A percentile compares a stretch with the other conserved stretches of the same genome.
Evolutionary conservation across 805 yeast species (phyloP).

Genomic region (Cyberlindnera euphorbiae): DNA sequence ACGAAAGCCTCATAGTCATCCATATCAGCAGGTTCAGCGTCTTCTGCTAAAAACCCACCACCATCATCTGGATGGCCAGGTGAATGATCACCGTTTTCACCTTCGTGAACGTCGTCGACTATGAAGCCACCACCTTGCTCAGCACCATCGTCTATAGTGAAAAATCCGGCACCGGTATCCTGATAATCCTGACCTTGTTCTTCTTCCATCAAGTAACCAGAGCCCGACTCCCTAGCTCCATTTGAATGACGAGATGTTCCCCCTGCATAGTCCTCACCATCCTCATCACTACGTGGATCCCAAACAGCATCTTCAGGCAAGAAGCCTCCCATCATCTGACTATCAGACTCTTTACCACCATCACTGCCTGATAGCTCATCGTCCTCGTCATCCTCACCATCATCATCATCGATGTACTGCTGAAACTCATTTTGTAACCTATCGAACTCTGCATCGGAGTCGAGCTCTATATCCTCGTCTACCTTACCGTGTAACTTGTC

Average conservation of each 20-base stretch:
- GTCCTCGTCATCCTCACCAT: conserved; percentile 16
- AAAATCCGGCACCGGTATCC: conserved; percentile 7
- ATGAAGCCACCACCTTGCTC: conserved; percentile 3
- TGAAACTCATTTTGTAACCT: conserved; percentile 19
- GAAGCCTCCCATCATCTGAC: conserved; percentile 8
- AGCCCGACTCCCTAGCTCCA: too few species aligned
- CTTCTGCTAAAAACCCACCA: too few species aligned
- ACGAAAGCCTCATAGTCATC: conserved; percentile 25
- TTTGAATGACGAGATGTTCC: too few species aligned
- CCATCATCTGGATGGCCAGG: too few species aligned
- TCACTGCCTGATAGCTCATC: conserved; percentile 8
- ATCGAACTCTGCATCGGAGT: conserved; percentile 13
- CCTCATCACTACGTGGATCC: too few species aligned
- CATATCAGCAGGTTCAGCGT: neutral
- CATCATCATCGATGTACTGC: conserved; percentile 18
- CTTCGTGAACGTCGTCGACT: too few species aligned
- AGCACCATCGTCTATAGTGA: conserved; percentile 5
- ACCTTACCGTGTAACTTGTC: conserved; percentile 41
- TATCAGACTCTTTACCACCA: neutral
- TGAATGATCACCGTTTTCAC: too few species aligned
- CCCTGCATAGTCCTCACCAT: too few species aligned
- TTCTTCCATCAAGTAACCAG: too few species aligned
- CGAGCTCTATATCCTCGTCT: conserved; percentile 3
- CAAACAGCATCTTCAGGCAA: conserved; percentile 7
- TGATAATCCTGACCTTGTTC: too few species aligned